phyloP scores from a whole-genome alignment of 192 early-diverging fungal species.

The Coemansia sp. region DNA sequence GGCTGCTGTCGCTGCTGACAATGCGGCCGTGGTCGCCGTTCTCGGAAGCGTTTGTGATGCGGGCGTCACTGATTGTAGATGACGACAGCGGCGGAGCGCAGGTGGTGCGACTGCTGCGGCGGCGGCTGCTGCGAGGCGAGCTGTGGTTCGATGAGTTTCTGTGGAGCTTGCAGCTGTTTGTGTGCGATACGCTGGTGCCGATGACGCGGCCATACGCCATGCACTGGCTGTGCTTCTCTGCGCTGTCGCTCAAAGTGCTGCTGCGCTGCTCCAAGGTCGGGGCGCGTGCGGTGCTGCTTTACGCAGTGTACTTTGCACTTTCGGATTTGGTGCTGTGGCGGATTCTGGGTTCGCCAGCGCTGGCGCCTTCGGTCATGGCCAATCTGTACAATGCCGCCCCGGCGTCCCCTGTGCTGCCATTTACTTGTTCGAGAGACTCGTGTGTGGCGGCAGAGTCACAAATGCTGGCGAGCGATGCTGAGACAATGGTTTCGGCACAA shows the following conservation, averaged over 20 bases:
- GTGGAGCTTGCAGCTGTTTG: conserved; percentile 25
- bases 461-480: not conserved
- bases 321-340: conserved; percentile 22
- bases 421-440: not conserved
- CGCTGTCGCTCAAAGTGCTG: conserved; percentile 17
- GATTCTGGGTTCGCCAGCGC: not conserved
- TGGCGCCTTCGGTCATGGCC: not conserved
- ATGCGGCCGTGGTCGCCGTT: conserved; percentile 27
- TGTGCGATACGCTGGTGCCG: conserved; percentile 9
- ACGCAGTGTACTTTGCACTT: conserved; percentile 24
- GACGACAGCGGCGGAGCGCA: not conserved
- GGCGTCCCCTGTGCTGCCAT: not conserved
- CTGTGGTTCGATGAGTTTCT: conserved; percentile 31
- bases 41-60: conserved; percentile 19
- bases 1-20: conserved; percentile 21
- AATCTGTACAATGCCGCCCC: not conserved
- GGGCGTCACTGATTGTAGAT: conserved; percentile 12
- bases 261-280: conserved; percentile 11
- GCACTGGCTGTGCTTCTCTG: conserved; percentile 35
- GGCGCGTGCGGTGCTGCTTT: conserved; percentile 10
- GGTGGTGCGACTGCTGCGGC: conserved; percentile 1
- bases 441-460: not conserved
- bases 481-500: not conserved
- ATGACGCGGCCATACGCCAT: conserved; percentile 27
- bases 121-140: conserved; percentile 14